phyloP scores from a whole-genome alignment of 352 stramenopile species.

The Phytophthora sojae region DNA sequence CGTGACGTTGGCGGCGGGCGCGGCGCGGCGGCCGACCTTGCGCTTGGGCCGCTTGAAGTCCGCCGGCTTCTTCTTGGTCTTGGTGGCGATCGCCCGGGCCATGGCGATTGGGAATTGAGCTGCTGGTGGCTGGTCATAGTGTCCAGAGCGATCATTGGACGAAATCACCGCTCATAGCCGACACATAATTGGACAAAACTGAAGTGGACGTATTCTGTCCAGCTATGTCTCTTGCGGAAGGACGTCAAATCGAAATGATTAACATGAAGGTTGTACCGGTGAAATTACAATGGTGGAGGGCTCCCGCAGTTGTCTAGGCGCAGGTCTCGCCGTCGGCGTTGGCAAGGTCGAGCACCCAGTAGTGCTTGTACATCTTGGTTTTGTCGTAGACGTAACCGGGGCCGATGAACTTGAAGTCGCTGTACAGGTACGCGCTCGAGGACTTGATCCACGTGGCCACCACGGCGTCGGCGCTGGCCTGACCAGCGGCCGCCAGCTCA shows the following conservation, averaged over 20 bases:
- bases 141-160: neutral
- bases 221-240: neutral
- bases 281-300: neutral
- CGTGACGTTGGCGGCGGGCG: conserved; percentile 79
- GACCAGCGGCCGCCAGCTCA: conserved; percentile 52
- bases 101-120: conserved; percentile 31
- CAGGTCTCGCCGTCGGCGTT: conserved; percentile 22
- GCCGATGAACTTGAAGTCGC: conserved; percentile 34
- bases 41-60: conserved; percentile 91
- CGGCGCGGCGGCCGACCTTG: conserved; percentile 80
- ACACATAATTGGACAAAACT: neutral
- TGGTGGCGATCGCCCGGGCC: conserved; percentile 53
- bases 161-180: neutral
- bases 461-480: conserved; percentile 34
- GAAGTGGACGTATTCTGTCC: neutral
- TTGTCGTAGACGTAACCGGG: conserved; percentile 33
- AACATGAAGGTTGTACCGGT: too few species aligned
- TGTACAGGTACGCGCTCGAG: conserved; percentile 41
- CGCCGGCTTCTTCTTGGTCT: conserved; percentile 85
- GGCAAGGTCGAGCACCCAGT: conserved; percentile 41
- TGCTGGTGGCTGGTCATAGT: neutral
- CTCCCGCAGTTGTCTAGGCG: conserved; percentile 7
- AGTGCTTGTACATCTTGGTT: conserved; percentile 36
- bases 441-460: conserved; percentile 54
- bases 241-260: neutral